These are phyloP conservation scores for Rachicladosporium sp. DNA, from an alignment of 2,329 filamentous ascomycete genomes.

Conservation along the genomic window DNA sequence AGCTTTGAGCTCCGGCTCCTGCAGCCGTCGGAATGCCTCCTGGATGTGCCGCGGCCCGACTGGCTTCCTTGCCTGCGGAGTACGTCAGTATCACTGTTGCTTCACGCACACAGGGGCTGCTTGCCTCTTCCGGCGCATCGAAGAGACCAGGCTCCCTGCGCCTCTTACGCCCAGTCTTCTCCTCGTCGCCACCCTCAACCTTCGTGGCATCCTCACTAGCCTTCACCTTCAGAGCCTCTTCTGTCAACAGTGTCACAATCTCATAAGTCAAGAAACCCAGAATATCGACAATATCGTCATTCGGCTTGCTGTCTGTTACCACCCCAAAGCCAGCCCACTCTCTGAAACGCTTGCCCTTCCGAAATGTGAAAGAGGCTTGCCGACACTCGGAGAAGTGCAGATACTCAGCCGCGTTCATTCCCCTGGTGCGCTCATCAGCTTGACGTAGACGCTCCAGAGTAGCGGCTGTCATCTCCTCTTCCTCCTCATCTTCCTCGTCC, in stretches of 20 bases:
- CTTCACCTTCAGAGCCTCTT: constrained; percentile 92
- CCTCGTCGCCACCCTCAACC: constrained; percentile 45
- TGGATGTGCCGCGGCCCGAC: constrained; percentile 83
- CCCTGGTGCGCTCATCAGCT: constrained; percentile 91
- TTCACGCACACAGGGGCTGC: too few relatives aligned
- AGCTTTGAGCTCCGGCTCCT: constrained; percentile 67
- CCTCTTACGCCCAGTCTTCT: constrained; percentile 42
- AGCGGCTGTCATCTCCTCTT: constrained; percentile 96
- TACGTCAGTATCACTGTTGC: too few relatives aligned
- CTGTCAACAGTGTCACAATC: constrained; percentile 93
- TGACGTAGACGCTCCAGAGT: constrained; percentile 88
- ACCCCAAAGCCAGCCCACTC: constrained; percentile 97
- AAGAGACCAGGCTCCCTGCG: constrained; percentile 34
- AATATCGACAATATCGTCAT: constrained; percentile 96
- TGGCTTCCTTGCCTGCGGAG: constrained; percentile 52
- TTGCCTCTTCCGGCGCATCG: constrained; percentile 65
- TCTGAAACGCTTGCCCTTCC: constrained; percentile 92
- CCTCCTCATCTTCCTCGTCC: constrained; percentile 91
- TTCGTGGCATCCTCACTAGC: constrained; percentile 83
- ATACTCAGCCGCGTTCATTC: constrained; percentile 96
- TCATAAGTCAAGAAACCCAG: constrained; percentile 96
- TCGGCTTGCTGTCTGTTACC: constrained; percentile 91
- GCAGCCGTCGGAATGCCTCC: constrained; percentile 80
- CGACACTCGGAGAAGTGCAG: constrained; percentile 98
- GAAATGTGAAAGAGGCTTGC: constrained; percentile 94